phyloP scores from a whole-genome alignment of 495 filamentous ascomycete genomes.

The Aspergillus heteromorphus region DNA sequence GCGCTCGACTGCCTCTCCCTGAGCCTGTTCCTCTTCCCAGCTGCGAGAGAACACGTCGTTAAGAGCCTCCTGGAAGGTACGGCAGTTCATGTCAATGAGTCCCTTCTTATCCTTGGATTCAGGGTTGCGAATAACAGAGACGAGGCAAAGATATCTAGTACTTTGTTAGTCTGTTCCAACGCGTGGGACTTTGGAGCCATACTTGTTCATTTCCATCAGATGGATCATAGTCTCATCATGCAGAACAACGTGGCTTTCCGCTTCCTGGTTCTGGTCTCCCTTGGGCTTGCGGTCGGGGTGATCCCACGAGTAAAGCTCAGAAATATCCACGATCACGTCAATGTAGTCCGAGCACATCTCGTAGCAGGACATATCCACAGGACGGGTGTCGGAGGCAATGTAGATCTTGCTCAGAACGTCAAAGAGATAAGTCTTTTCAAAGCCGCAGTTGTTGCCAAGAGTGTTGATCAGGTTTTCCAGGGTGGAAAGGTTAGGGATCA shows the following conservation, averaged over 20 bases:
- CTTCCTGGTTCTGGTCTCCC: conserved; percentile 62
- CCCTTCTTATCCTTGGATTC: conserved; percentile 52
- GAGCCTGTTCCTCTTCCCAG: conserved; percentile 30
- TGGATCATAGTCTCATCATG: conserved; percentile 81
- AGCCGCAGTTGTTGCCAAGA: conserved; percentile 79
- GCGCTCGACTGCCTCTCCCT: background rate
- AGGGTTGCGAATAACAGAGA: conserved; percentile 67
- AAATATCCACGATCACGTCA: conserved; percentile 93
- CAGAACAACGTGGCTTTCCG: conserved; percentile 72
- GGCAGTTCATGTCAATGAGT: conserved; percentile 58
- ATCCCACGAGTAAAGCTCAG: conserved; percentile 83
- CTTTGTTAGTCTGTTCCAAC: conserved; percentile 4
- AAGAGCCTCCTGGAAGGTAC: conserved; percentile 54
- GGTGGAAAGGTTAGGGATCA: conserved; percentile 87
- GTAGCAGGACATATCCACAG: conserved; percentile 87
- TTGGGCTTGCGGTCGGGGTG: conserved; percentile 55
- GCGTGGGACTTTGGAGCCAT: conserved; percentile 18
- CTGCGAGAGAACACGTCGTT: conserved; percentile 51
- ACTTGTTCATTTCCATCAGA: conserved; percentile 87
- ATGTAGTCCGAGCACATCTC: conserved; percentile 98
- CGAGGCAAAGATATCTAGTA: conserved; percentile 59
- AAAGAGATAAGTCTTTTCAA: conserved; percentile 96
- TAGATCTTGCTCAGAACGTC: conserved; percentile 97
- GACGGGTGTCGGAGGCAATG: conserved; percentile 89
- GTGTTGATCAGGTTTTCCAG: conserved; percentile 89